Percentiles rank a stretch among this genome's conserved stretches.
phyloP scores from a whole-genome alignment of 352 stramenopile genomes.

The Phytophthora kernoviae region DNA sequence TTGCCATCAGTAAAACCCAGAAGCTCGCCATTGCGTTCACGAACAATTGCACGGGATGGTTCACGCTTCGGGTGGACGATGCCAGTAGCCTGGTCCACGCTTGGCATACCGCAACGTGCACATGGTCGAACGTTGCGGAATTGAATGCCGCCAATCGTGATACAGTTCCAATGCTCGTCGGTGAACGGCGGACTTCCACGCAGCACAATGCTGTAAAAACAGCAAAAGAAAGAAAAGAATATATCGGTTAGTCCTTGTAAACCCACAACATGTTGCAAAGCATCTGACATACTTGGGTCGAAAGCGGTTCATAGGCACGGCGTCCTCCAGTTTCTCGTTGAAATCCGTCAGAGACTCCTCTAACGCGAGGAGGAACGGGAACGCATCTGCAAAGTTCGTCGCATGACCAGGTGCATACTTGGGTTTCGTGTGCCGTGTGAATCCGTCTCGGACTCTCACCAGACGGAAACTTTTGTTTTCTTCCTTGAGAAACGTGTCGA shows the following conservation, averaged over 20 bases:
- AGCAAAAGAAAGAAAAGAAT: no score
- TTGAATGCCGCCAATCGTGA: constrained; percentile 53
- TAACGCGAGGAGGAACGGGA: constrained; percentile 71
- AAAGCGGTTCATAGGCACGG: constrained; percentile 82
- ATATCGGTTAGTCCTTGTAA: constrained; percentile 4
- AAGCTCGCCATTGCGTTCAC: constrained; percentile 58
- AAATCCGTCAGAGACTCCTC: constrained; percentile 66
- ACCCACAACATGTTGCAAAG: background rate
- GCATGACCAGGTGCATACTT: constrained; percentile 69
- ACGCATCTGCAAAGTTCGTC: constrained; percentile 77
- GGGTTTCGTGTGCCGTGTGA: constrained; percentile 50
- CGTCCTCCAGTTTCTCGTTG: constrained; percentile 54
- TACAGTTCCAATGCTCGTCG: constrained; percentile 76
- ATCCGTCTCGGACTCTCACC: constrained; percentile 64
- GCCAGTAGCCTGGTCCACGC: constrained; percentile 74
- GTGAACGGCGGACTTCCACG: constrained; percentile 62
- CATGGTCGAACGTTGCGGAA: constrained; percentile 84
- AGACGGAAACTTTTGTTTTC: constrained; percentile 52
- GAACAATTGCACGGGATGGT: constrained; percentile 54
- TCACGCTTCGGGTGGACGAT: constrained; percentile 48
- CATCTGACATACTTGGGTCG: constrained; percentile 60
- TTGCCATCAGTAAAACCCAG: constrained; percentile 65
- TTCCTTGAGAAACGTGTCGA: constrained; percentile 58
- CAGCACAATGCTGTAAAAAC: constrained; percentile 69
- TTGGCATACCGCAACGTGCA: constrained; percentile 75